Base-by-base conservation (phyloP, 306 rosid genomes). In the Crataegus laevigata region DNA sequence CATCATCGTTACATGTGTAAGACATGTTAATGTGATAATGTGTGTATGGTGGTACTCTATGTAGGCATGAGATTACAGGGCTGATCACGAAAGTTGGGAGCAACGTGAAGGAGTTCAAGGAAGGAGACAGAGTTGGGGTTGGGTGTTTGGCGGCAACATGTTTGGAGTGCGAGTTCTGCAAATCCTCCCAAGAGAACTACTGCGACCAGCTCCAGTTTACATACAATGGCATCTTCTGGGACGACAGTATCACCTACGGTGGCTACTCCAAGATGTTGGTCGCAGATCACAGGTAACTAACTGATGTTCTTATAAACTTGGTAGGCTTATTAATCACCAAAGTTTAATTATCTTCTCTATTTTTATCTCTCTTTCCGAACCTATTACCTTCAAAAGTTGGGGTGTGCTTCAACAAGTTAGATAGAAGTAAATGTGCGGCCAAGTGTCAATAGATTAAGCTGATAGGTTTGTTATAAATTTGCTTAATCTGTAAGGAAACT, bases 221-320 rank as follows among this genome's bases (percentile, higher is more conserved):
- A 0, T 89, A 87, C 79, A 91, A 91, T 8, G 91, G 96, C 24
- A 17, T 91, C 72, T 89, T 91, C 88, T 89, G 94, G 96, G 96
- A 91, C 75, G 96, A 94, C 21, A 85, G 83, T 76, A 77, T 91
- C 43, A 91, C 94, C 57, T 89, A 91, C 19, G 96, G 96, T 36
- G 96, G 96, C 54, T 91, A 91, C 78, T 91, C 94, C 36, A 11
- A 84, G 32, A 64, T 84, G 79, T 36, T 91, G 18, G 92, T 91
- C 7, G 87, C 90, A 6, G 94, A 91, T 76, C 75, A 87, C 78
- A 89, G 96, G 96, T 70, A 66, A 26, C 24, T 17, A 42, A 57
- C 26, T 18, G 3, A 8, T 36, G 11, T 11, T 7, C 75, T 42
- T 3, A 42, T 9, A 42, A 42, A 42, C 14, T 42, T 13, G 13